phyloP scores from a whole-genome alignment of 805 yeast species.

The Cephaloascus fragrans region DNA sequence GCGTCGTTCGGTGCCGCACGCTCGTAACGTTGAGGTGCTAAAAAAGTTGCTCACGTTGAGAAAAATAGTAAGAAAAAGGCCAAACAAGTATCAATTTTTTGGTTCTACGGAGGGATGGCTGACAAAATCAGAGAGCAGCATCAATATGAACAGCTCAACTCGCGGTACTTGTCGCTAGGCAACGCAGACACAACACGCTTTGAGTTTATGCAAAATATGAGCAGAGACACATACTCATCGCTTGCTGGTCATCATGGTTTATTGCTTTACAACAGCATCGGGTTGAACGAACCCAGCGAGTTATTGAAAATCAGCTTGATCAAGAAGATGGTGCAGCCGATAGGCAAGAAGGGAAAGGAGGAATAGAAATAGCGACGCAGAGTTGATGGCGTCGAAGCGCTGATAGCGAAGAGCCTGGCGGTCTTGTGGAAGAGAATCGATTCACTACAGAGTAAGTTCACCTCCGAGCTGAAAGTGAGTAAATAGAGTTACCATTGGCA shows the following conservation, averaged over 20 bases:
- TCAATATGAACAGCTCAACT: slow-evolving; percentile 42
- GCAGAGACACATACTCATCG: slow-evolving; percentile 57
- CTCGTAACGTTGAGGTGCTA: no score
- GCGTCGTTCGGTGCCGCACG: no score
- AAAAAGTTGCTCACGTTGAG: no score
- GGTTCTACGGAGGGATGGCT: no score
- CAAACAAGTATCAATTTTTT: no score
- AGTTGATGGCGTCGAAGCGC: no score
- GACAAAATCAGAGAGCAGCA: slow-evolving; percentile 56
- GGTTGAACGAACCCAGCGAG: slow-evolving; percentile 30
- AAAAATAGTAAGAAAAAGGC: no score
- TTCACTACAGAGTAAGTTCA: no score
- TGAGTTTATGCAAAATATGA: slow-evolving; percentile 62
- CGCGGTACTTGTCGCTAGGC: slow-evolving; percentile 70
- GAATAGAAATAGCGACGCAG: neutral
- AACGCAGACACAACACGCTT: slow-evolving; percentile 55
- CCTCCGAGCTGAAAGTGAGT: no score
- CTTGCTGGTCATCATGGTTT: slow-evolving; percentile 49
- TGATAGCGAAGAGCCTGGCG: no score
- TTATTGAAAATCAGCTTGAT: slow-evolving; percentile 20
- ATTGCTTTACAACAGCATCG: slow-evolving; percentile 44
- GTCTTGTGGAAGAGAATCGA: no score
- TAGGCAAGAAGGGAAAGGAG: slow-evolving; percentile 1
- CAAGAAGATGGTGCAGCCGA: slow-evolving; percentile 21
- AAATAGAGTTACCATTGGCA: no score